Evolutionary conservation across 2,329 filamentous ascomycete genomes (phyloP), one percentile per base, ranked within the genome.

Genomic region (Ophioceras dolichostomum): DNA sequence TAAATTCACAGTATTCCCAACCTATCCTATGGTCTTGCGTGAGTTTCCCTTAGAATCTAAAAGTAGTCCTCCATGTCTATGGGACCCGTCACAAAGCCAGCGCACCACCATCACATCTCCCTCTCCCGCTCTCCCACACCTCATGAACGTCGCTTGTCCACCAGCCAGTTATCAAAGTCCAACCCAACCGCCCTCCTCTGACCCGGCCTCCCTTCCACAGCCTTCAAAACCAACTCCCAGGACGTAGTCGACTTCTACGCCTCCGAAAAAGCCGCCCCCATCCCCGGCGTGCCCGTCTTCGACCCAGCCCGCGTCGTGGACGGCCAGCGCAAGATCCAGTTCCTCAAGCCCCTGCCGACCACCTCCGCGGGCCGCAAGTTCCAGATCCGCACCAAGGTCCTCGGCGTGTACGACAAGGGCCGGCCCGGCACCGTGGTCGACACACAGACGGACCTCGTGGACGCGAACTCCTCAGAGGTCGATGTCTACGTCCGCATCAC

Each of bases 321-420:
- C 54, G 86, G 86, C 52, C 83, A 93, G 67, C 82, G 86, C 50
- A 77, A 76, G 53, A 74, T 93, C 45, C 71, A 79, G 40, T 80
- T 91, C 59, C 61, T 83, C 56, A 85, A 85, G 61, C 75, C 78
- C 7, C 68, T 94, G 4, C 86, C 86, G 10, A 61, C 78, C 1
- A 73, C 73, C 6, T 87, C 79, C 28, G 76, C 67, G 10, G 85
- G 84, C 42, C 68, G 67, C 45, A 75, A 72, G 45, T 91, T 93
- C 57, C 81, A 91, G 65, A 62, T 83, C 44, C 73, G 82, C 48
- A 77, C 70, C 51, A 87, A 81, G 55, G 82, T 93, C 18, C 58
- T 93, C 16, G 86, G 85, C 36, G 83, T 93, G 27, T 93, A 91
- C 58, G 86, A 94, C 64, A 94, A 93, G 67, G 86, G 86, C 50